Evolutionary conservation across 495 filamentous ascomycete genomes (phyloP).

Genomic region (Evansstolkia leycettana): DNA sequence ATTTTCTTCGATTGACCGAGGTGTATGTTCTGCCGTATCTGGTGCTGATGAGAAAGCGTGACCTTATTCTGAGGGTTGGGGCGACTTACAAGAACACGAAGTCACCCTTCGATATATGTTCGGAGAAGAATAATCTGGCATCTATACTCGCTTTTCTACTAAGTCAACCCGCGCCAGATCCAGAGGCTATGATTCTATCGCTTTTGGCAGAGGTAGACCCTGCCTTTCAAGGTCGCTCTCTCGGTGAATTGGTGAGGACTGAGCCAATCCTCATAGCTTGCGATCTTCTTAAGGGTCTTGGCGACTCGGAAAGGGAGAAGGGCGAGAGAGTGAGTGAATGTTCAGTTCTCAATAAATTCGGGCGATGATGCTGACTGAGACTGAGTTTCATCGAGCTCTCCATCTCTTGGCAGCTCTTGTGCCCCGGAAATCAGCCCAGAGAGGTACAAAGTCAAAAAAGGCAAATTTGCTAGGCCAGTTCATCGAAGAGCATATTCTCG

Average conservation of each 20-base stretch:
- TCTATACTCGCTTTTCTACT: conserved; percentile 70
- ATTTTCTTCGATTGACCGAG: conserved; percentile 70
- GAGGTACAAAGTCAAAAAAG: conserved; percentile 34
- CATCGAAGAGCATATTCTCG: conserved; percentile 73
- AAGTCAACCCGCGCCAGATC: conserved; percentile 52
- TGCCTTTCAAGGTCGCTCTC: conserved; percentile 50
- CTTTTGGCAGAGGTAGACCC: conserved; percentile 52
- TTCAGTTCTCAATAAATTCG: conserved; percentile 16
- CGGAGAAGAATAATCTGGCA: conserved; percentile 58
- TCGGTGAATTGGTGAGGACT: conserved; percentile 57
- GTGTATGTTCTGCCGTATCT: conserved; percentile 72
- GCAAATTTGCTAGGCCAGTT: conserved; percentile 55
- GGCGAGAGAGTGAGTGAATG: conserved; percentile 40
- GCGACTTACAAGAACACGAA: conserved; percentile 53
- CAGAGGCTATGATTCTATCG: conserved; percentile 55
- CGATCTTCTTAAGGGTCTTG: conserved; percentile 73
- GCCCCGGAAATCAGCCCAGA: conserved; percentile 37
- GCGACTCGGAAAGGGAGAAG: conserved; percentile 50
- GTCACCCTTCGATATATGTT: conserved; percentile 43
- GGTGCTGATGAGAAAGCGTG: conserved; percentile 61
- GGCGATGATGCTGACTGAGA: conserved; percentile 6
- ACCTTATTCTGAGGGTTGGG: conserved; percentile 71
- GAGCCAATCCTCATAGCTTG: conserved; percentile 66
- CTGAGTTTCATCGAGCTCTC: conserved; percentile 47
- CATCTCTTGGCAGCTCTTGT: conserved; percentile 54